Conservation (phyloP, 1,284 basidiomycete genomes). For the Malassezia equina region DNA sequence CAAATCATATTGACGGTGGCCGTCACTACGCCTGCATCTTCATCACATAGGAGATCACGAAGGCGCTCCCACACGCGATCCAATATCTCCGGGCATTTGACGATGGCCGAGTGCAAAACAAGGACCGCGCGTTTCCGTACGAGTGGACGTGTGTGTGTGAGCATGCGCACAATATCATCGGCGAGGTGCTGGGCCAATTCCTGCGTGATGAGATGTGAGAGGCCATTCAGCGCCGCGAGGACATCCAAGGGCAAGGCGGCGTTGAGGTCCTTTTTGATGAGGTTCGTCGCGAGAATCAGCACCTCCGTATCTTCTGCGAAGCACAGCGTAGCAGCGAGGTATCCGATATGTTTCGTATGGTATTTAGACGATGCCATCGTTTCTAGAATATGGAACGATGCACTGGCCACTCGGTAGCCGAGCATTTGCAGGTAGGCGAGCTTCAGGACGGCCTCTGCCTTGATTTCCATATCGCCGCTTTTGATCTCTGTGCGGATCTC, state of each 20-base stretch:
- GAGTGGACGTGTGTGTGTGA: conserved; percentile 73
- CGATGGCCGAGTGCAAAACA: conserved; percentile 56
- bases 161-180: conserved; percentile 72
- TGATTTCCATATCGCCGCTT: conserved; percentile 90
- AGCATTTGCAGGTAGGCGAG: conserved; percentile 93
- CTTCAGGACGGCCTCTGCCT: conserved; percentile 87
- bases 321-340: conserved; percentile 83
- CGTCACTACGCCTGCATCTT: conserved; percentile 63
- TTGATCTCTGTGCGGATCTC: conserved; percentile 84
- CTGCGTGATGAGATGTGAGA: conserved; percentile 76
- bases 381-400: conserved; percentile 70
- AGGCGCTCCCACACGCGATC: conserved; percentile 52
- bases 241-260: conserved; percentile 64
- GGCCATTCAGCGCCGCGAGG: conserved; percentile 70
- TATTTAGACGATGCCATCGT: conserved; percentile 87
- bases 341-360: conserved; percentile 89
- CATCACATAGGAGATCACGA: conserved; percentile 57
- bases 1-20: conserved; percentile 89
- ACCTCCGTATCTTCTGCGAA: conserved; percentile 92
- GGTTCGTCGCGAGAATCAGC: conserved; percentile 91
- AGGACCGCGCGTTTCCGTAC: conserved; percentile 82
- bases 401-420: conserved; percentile 54
- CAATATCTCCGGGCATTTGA: conserved; percentile 33
- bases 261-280: conserved; percentile 92
- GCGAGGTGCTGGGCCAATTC: conserved; percentile 81